Conservation (phyloP, 441 rosid species). For the Gossypium schwendimanii region DNA sequence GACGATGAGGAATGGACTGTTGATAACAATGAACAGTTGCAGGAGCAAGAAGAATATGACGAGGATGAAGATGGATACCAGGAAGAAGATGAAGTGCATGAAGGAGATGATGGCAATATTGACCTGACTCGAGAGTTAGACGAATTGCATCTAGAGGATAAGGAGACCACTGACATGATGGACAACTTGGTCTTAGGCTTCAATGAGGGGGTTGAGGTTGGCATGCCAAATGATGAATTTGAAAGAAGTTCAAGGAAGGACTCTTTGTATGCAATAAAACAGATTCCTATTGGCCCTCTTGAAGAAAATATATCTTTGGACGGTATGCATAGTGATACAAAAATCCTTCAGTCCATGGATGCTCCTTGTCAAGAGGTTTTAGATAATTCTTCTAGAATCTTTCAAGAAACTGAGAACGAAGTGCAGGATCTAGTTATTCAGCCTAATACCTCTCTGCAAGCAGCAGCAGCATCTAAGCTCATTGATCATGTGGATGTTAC, state of each 20-base stretch:
- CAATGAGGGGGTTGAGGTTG: conserved; percentile 86
- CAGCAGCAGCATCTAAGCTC: conserved; percentile 30
- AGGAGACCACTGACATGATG: conserved; percentile 38
- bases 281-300: conserved; percentile 26
- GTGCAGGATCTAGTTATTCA: conserved; percentile 44
- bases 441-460: conserved; percentile 29
- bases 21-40: conserved; percentile 56
- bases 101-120: conserved; percentile 60
- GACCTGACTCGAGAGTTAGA: conserved; percentile 49
- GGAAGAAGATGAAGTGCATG: conserved; percentile 74
- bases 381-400: conserved; percentile 39
- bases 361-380: conserved; percentile 26
- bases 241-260: conserved; percentile 53
- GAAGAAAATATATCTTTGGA: conserved; percentile 40
- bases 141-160: conserved; percentile 53
- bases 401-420: conserved; percentile 50
- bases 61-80: conserved; percentile 84
- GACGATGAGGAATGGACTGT: conserved; percentile 88
- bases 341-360: conserved; percentile 30
- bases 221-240: conserved; percentile 67
- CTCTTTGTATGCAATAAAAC: conserved; percentile 33
- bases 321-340: conserved; percentile 30
- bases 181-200: conserved; percentile 72
- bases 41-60: conserved; percentile 91
- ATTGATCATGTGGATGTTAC: conserved; percentile 32